Evolutionary conservation across 2,329 filamentous ascomycete species (phyloP).

Genomic region (Eutypella sp.): DNA sequence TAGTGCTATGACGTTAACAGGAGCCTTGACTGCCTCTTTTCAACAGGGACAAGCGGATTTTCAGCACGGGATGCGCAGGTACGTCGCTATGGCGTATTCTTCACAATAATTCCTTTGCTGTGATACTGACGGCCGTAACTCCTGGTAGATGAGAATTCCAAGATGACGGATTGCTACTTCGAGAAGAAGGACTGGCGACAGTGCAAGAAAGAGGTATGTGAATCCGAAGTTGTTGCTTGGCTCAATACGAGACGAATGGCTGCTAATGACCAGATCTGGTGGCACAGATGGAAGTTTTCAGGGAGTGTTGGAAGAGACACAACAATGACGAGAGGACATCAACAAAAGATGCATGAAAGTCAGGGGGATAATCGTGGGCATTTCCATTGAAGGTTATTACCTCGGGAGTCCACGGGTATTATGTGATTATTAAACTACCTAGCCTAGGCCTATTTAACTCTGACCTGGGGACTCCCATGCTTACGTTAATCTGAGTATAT

Average conservation of each 20-base stretch:
- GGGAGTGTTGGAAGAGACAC: constrained; percentile 84
- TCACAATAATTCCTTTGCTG: too few species aligned
- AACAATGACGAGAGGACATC: constrained; percentile 80
- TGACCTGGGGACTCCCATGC: too few species aligned
- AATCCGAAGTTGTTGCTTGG: neutral
- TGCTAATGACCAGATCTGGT: constrained; percentile 3
- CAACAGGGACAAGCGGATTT: constrained; percentile 96
- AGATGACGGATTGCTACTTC: constrained; percentile 92
- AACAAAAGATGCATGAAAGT: constrained; percentile 60
- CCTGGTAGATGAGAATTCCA: constrained; percentile 71
- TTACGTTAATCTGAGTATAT: too few species aligned
- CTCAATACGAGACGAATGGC: neutral
- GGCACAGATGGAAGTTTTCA: constrained; percentile 79
- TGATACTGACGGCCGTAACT: constrained; percentile 4
- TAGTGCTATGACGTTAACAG: constrained; percentile 6
- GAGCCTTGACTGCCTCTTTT: constrained; percentile 4
- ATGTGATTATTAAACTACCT: too few species aligned
- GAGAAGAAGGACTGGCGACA: constrained; percentile 93
- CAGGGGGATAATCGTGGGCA: neutral
- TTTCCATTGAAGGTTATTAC: too few species aligned
- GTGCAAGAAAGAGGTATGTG: constrained; percentile 79
- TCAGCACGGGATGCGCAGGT: constrained; percentile 93
- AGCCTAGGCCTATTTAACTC: too few species aligned
- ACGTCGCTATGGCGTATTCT: too few species aligned
- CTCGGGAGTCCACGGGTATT: too few species aligned